Base-by-base conservation (phyloP, 805 yeast species). In the Hemisphaericaspora nanyangensis region DNA sequence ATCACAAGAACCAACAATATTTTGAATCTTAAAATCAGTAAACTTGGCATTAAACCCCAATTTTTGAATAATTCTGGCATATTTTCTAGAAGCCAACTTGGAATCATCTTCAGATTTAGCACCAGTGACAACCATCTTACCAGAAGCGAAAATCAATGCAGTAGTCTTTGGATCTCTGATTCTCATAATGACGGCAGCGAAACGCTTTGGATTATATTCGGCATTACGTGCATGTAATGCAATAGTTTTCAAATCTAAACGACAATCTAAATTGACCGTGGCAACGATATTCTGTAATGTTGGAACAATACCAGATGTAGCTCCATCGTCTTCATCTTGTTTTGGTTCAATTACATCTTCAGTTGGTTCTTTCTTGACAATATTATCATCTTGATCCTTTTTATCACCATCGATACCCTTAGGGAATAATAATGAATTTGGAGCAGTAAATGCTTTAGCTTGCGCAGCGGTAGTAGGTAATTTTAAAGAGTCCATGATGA, bases 121-220 rank as follows among this genome's bases (percentile, higher is more conserved):
- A 77, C 99, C 99, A 22, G 98, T 93, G 12, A 93, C 99, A 51
- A 93, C 99, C 99, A 93, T 93, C 65, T 93, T 93, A 56, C 99
- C 99, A 2, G 97, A 89, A 1, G 99, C 99, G 63, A 93, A 93
- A 49, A 93, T 93, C 51, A 93, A 74, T 0, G 99, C 98, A 2
- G 99, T 93, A 1, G 99, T 93, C 63, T 93, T 93, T 13, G 99
- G 99, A 62, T 93, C 99, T 65, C 99, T 80, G 52, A 93, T 93
- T 75, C 99, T 86, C 99, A 93, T 93, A 52, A 93, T 93, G 35
- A 93, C 99, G 43, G 99, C 99, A 11, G 99, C 99, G 71, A 93
- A 93, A 72, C 99, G 95, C 56, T 85, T 88, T 37, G 99, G 99
- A 56, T 93, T 93, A 68, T 93, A 93, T 63, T 93, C 99, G 26